Conservation (phyloP, 768 basidiomycete species). For the Podaxis rugospora region DNA sequence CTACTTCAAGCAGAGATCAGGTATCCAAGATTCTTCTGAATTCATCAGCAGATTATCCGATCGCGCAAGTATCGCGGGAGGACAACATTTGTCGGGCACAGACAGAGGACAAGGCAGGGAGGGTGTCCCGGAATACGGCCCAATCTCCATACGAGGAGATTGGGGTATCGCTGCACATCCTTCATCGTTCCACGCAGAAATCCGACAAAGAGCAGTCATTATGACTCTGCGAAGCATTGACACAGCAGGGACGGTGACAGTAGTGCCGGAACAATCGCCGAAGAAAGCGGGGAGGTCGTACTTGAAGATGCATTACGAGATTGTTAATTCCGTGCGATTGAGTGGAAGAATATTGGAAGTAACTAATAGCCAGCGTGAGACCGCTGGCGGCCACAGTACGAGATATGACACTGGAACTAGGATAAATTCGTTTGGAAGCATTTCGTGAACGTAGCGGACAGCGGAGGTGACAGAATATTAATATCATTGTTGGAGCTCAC, state of each 20-base stretch:
- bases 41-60: background rate
- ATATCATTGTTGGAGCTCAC: background rate
- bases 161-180: background rate
- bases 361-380: background rate
- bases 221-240: background rate
- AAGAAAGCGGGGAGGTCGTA: background rate
- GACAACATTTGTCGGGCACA: background rate
- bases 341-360: background rate
- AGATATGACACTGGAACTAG: background rate
- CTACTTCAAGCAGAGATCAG: background rate
- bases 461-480: background rate
- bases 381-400: background rate
- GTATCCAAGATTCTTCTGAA: background rate
- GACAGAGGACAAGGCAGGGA: background rate
- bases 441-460: background rate
- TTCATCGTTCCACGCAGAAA: background rate
- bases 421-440: background rate
- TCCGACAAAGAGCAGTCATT: background rate
- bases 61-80: background rate
- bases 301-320: slow-evolving; percentile 2
- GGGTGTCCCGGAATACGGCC: background rate
- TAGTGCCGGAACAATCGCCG: background rate
- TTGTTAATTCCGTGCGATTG: background rate
- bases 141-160: background rate
- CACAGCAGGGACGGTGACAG: background rate